phyloP scores from a whole-genome alignment of 768 basidiomycete genomes.

The Lactifluus subvellereus region DNA sequence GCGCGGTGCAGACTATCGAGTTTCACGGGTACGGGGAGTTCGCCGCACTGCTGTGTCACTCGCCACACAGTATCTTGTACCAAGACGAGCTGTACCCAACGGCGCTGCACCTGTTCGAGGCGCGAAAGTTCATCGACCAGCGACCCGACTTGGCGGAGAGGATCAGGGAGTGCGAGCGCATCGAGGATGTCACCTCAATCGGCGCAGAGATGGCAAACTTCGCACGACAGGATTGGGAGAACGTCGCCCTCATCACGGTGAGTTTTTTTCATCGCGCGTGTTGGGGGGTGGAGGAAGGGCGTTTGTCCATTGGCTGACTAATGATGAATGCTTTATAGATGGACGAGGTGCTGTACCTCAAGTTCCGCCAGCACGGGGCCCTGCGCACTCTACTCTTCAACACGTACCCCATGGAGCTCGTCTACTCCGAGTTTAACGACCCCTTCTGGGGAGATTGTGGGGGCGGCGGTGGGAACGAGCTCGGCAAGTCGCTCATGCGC shows the following conservation, averaged over 20 bases:
- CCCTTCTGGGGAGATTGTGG: conserved; percentile 60
- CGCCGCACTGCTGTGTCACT: conserved; percentile 58
- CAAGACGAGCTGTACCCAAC: conserved; percentile 53
- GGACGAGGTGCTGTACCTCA: conserved; percentile 59
- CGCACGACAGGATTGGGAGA: conserved; percentile 52
- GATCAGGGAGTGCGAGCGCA: conserved; percentile 42
- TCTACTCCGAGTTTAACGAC: conserved; percentile 52
- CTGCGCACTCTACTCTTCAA: conserved; percentile 49
- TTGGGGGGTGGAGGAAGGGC: too few relatives aligned
- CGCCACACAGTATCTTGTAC: conserved; percentile 57
- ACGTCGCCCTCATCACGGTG: conserved; percentile 46
- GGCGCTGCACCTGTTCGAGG: conserved; percentile 71
- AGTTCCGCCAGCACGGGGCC: conserved; percentile 65
- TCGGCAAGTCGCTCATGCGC: conserved; percentile 53
- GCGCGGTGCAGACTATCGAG: conserved; percentile 26
- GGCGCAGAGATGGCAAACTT: conserved; percentile 29
- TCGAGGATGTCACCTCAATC: conserved; percentile 35
- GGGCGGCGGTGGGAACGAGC: conserved; percentile 52
- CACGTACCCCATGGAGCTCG: conserved; percentile 41
- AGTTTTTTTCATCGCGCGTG: conserved; percentile 27
- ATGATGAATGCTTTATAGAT: conserved; percentile 37
- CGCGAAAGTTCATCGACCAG: conserved; percentile 54
- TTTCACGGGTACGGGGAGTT: conserved; percentile 33
- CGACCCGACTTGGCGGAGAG: conserved; percentile 47
- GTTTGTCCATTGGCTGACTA: neutral